These are phyloP conservation scores for Taphrina sp. DNA, from an alignment of 1,139 yeast genomes.

Conservation along the genomic window DNA sequence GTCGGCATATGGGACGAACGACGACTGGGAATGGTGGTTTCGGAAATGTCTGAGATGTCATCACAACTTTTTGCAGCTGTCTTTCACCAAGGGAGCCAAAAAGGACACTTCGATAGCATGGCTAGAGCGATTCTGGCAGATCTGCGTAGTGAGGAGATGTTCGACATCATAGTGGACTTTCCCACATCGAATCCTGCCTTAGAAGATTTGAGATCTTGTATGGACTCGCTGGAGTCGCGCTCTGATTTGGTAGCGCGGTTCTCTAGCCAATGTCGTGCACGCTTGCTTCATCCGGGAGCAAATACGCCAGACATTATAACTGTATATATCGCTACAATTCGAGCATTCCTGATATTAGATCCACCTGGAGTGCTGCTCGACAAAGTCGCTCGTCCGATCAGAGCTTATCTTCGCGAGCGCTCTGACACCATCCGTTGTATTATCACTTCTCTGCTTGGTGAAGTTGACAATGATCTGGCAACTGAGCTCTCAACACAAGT, in stretches of 20 bases:
- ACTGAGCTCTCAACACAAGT: constrained; percentile 48
- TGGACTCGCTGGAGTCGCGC: constrained; percentile 49
- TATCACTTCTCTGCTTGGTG: constrained; percentile 69
- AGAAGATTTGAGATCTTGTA: constrained; percentile 55
- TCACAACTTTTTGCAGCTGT: background rate
- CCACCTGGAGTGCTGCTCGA: constrained; percentile 83
- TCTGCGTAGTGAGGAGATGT: constrained; percentile 60
- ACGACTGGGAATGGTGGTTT: background rate
- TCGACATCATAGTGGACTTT: constrained; percentile 57
- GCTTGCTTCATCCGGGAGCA: constrained; percentile 75
- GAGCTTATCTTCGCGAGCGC: constrained; percentile 65
- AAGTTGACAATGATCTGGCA: constrained; percentile 50
- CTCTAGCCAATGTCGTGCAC: constrained; percentile 51
- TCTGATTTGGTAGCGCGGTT: constrained; percentile 58
- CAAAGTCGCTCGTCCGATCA: constrained; percentile 70
- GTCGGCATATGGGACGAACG: background rate
- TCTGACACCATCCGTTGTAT: constrained; percentile 69
- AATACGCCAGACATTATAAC: constrained; percentile 73
- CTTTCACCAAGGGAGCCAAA: background rate
- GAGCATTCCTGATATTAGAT: constrained; percentile 72
- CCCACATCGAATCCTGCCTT: constrained; percentile 63
- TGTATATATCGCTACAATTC: constrained; percentile 68
- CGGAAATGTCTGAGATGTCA: no score
- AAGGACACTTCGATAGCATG: constrained; percentile 18
- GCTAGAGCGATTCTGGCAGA: constrained; percentile 39